Evolutionary conservation across 345 rosid genomes (phyloP).

Genomic region (Citrus australasica): DNA sequence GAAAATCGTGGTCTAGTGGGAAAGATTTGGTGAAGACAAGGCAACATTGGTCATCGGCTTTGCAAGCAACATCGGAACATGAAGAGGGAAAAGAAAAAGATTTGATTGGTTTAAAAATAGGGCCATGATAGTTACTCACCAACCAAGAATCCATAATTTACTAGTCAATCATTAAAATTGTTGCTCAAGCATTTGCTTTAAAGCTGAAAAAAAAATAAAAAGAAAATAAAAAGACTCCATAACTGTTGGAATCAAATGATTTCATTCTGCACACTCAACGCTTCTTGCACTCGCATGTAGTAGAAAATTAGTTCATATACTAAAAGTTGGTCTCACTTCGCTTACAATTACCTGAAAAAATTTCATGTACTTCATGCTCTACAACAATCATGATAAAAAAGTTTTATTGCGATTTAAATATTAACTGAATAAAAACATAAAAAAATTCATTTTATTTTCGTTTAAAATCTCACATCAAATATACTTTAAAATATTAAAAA

Average conservation of each 20-base stretch:
- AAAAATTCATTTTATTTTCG: too few relatives aligned
- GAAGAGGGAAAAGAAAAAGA: not conserved
- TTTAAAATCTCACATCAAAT: too few relatives aligned
- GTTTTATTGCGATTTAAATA: too few relatives aligned
- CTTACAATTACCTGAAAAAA: too few relatives aligned
- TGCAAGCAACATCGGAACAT: slow-evolving; percentile 6
- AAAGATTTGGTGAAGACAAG: not conserved
- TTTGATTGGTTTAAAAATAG: not conserved
- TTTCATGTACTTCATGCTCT: not conserved
- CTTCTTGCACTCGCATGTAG: not conserved
- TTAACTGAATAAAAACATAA: too few relatives aligned
- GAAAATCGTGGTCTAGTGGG: not conserved
- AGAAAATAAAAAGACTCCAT: slow-evolving; percentile 11
- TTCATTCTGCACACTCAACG: not conserved
- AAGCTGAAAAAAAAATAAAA: not conserved
- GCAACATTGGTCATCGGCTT: not conserved
- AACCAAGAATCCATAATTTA: slow-evolving; percentile 1
- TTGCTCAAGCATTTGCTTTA: slow-evolving; percentile 15
- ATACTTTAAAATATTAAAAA: too few relatives aligned
- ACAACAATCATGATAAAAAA: too few relatives aligned
- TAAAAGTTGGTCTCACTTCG: too few relatives aligned
- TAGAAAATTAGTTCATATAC: too few relatives aligned
- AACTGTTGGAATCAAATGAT: not conserved
- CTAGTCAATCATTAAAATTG: slow-evolving; percentile 6
- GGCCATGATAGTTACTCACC: slow-evolving; percentile 10